These are phyloP conservation scores for Starmerella powellii DNA, from an alignment of 805 yeast species.

Conservation along the genomic window DNA sequence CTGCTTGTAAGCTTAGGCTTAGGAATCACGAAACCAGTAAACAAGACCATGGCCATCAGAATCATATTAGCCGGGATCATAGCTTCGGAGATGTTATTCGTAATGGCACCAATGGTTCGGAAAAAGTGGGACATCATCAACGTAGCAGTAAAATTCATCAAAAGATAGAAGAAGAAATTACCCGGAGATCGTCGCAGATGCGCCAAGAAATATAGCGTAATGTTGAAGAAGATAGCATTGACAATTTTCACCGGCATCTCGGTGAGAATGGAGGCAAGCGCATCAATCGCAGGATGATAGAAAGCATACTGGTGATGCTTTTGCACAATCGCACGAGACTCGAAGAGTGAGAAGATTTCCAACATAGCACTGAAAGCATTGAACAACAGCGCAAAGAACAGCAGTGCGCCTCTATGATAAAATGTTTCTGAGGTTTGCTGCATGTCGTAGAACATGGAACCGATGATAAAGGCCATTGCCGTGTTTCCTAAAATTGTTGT, in stretches of 20 bases:
- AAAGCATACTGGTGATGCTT: slow-evolving; percentile 63
- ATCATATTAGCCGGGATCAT: slow-evolving; percentile 48
- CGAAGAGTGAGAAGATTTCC: slow-evolving; percentile 40
- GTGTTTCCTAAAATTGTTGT: slow-evolving; percentile 39
- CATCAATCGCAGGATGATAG: slow-evolving; percentile 65
- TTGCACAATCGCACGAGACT: slow-evolving; percentile 46
- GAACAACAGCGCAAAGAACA: slow-evolving; percentile 49
- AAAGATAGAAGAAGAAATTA: slow-evolving; percentile 40
- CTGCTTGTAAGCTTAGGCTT: slow-evolving; percentile 44
- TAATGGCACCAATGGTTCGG: slow-evolving; percentile 40
- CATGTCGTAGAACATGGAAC: slow-evolving; percentile 49
- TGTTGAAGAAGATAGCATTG: slow-evolving; percentile 35
- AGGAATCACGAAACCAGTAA: slow-evolving; percentile 56
- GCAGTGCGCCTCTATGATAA: slow-evolving; percentile 51
- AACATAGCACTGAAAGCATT: slow-evolving; percentile 50
- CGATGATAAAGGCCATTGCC: slow-evolving; percentile 47
- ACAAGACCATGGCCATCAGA: slow-evolving; percentile 40
- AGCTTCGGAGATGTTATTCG: slow-evolving; percentile 43
- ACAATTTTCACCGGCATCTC: slow-evolving; percentile 51
- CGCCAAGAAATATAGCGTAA: slow-evolving; percentile 48
- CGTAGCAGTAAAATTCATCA: slow-evolving; percentile 37
- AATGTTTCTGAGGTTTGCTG: slow-evolving; percentile 43
- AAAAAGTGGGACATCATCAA: slow-evolving; percentile 42
- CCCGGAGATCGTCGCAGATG: slow-evolving; percentile 40
- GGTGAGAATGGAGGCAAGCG: slow-evolving; percentile 47